phyloP scores from a whole-genome alignment of 768 basidiomycete genomes.

The Cystofilobasidium macerans region DNA sequence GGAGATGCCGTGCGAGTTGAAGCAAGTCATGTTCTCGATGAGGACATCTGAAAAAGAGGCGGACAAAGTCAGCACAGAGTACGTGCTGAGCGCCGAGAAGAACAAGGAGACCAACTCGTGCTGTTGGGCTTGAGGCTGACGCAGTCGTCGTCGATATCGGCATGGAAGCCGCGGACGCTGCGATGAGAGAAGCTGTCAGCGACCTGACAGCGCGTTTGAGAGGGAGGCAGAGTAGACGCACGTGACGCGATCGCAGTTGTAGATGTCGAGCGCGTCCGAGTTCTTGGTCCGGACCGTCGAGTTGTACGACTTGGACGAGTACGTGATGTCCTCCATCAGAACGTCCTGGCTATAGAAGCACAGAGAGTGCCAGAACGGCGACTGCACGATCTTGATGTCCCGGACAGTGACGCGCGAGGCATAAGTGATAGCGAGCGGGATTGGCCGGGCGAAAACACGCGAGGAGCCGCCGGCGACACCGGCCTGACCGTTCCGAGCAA shows the following conservation, averaged over 20 bases:
- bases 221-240: no score
- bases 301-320: slow-evolving; percentile 28
- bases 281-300: slow-evolving; percentile 29
- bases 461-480: slow-evolving; percentile 44
- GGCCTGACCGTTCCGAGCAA: slow-evolving; percentile 36
- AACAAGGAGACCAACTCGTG: no score
- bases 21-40: slow-evolving; percentile 51
- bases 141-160: slow-evolving; percentile 47
- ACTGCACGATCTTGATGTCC: slow-evolving; percentile 40
- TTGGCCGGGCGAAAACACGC: slow-evolving; percentile 44
- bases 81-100: no score
- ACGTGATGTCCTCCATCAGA: slow-evolving; percentile 38
- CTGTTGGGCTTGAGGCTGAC: slow-evolving; percentile 50
- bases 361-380: slow-evolving; percentile 39
- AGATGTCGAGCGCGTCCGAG: slow-evolving; percentile 54
- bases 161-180: slow-evolving; percentile 39
- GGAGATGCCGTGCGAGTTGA: slow-evolving; percentile 40
- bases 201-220: no score
- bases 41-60: no score
- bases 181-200: slow-evolving; percentile 42
- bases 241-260: no score
- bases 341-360: slow-evolving; percentile 30
- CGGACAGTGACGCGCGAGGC: slow-evolving; percentile 45
- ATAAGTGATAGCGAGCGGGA: slow-evolving; percentile 49
- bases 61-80: no score